Evolutionary conservation across 345 rosid genomes (phyloP), one percentile per base, ranked within the genome.

Genomic region (Pseudoturritis turrita): DNA sequence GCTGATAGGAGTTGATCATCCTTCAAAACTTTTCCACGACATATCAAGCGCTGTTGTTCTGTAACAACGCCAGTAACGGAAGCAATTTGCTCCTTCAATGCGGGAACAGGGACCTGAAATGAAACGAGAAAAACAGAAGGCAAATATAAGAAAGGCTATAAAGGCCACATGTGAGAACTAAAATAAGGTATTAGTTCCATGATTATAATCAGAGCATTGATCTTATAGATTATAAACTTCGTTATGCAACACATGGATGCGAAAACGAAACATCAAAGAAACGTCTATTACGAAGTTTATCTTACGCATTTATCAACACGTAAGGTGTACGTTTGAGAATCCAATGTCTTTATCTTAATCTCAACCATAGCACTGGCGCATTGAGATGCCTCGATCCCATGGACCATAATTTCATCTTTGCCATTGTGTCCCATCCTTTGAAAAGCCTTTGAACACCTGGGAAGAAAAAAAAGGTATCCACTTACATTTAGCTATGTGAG

Each of bases 1-100:
- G 88, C 92, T 75, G 89, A 83, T 6, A 82, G 76, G 37, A 83
- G 80, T 50, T 85, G 89, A 73, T 87, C 89, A 75, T 87, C 86
- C 59, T 80, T 82, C 50, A 85, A 43, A 52, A 82, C 92, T 77
- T 74, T 83, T 55, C 87, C 85, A n/a, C 87, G 86, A 49, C 86
- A 77, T 72, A 85, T 81, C 79, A 83, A 72, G 22, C 84, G 87
- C 18, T 87, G 92, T 65, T 87, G 86, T 64, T 83, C 85, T 14
- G 86, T 81, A 52, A 82, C 74, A 10, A 85, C 83, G 17, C 91
- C 86, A 22, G 85, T 82, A 39, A 83, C 83, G 3, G 85, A 71
- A 68, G 85, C 87, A 77, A 87, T 75, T 64, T 83, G 87, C 65
- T 87, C 91, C 68, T 79, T 87, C 77, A 87, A 61, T 54, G 87